Evolutionary conservation across 305 asterid species (phyloP), one percentile per base, ranked within the genome.

Genomic region (Striga hermonthica): DNA sequence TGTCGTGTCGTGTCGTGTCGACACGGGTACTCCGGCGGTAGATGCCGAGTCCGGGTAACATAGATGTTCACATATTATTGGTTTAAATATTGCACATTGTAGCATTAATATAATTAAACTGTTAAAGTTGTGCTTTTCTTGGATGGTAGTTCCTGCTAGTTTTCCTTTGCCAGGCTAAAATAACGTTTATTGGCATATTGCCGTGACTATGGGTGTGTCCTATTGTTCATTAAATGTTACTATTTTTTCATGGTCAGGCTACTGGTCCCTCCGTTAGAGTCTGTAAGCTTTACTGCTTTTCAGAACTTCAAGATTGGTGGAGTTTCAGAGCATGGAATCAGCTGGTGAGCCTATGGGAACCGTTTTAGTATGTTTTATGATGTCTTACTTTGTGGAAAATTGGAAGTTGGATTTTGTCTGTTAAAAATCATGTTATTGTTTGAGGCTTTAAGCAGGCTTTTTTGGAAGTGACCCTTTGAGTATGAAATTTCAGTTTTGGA

Each of bases 311-410:
- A 59, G 72, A 13, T 77, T 61, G 62, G 70, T 69, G 63, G 65
- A 62, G 64, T 66, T 67, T 57, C 60, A 73, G 71, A 70, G 69
- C 80, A 86, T 86, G 91, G 91, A 79, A 81, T 72, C 87, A 67
- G 74, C 86, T 39, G 91, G 95, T 86, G 79, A 79, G 90, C 77
- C 64, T 7, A 43, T 56, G 41, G 38, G 36, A 68, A 45, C 62
- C 66, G 52, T 68, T 60, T 68, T 63, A 37, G 53, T 62, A 0
- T 67, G 54, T 62, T 43, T 39, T 56, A 15, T 39, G 74, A 13
- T 39, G 35, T 60, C 64, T 57, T 49, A 11, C 16, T 55, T 9
- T 10, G 35, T 55, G 52, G 47, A 54, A 9, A 66, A 34, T 16
- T 50, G 43, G 52, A 28, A 65, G 36, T 60, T 36, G 36, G 41